A percentile compares a stretch with the other conserved stretches of the same genome.
Conservation (phyloP, 2,329 filamentous ascomycete genomes). For the Hymenotorrendiella dingleyae region DNA sequence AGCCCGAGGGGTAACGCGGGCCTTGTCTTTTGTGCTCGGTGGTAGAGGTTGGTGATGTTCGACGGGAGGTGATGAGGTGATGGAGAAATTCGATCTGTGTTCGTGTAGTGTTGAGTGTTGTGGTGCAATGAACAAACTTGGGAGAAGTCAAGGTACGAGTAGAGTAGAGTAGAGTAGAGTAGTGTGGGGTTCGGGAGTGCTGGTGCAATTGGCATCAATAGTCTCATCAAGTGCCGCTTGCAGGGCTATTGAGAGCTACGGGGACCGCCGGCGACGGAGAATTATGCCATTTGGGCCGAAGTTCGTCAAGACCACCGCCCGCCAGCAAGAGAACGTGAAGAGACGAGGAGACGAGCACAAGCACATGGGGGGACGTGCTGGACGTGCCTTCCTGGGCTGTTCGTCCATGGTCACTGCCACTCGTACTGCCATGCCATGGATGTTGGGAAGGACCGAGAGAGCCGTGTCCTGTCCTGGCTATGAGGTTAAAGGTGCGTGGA, state of each 20-base stretch:
- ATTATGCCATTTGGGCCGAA: background rate
- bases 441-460: constrained; percentile 4
- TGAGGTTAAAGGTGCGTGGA: constrained; percentile 1
- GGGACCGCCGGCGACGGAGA: constrained; percentile 3
- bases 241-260: too few species aligned
- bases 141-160: background rate
- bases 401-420: background rate
- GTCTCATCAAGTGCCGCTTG: constrained; percentile 8
- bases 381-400: background rate
- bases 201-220: background rate
- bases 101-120: background rate
- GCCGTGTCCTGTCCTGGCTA: background rate
- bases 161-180: background rate
- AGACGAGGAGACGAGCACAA: background rate
- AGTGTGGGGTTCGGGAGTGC: background rate
- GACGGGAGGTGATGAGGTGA: background rate
- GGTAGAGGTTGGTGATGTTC: background rate
- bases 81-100: background rate
- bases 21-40: background rate
- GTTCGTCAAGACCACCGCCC: background rate
- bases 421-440: background rate
- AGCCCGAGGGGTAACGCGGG: too few species aligned
- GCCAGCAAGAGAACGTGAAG: background rate
- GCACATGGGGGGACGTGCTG: background rate
- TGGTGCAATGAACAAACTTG: background rate